Evolutionary conservation across 768 basidiomycete genomes (phyloP), one percentile per base, ranked within the genome.

Genomic region (Hemileccinum impolitum): DNA sequence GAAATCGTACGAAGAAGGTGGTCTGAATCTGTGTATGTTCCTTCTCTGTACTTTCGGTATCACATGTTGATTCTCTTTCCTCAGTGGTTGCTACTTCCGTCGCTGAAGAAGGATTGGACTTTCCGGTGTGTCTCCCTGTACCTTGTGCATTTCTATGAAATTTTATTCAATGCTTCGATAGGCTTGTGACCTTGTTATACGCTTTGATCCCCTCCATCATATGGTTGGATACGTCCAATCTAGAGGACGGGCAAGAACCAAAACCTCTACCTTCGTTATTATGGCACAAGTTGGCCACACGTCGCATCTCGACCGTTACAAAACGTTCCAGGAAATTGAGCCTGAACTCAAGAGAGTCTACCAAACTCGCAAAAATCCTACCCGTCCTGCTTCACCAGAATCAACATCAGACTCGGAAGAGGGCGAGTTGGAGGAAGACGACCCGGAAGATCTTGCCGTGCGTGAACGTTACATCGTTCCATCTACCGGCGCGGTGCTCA

Each of bases 91-190:
- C 90, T 4, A 93, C 90, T 0, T 84, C 85, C 6, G 90, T 94
- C 13, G 93, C 90, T 0, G 93, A 95, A 66, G 93, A 95, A 71
- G 93, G 93, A 0, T 76, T 95, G 15, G 92, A 95, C 64, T 91
- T 95, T 70, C 87, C 86, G 19, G 85, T 87, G 60, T 47, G 79
- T 67, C 34, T 37, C 32, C 14, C 39, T 25, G 12, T 36, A 46
- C 30, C 15, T 26, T 28, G 42, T 39, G 15, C 21, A 25, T 28
- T 30, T 25, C 30, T 32, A 18, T 12, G 9, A 39, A n/a, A n/a
- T n/a, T n/a, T n/a, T n/a, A n/a, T n/a, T n/a, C n/a, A n/a, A n/a
- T n/a, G n/a, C n/a, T n/a, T n/a, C n/a, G n/a, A n/a, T 34, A 90
- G 87, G 85, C 85, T 11, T 94, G 91, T 64, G 87, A 91, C 60